phyloP scores from a whole-genome alignment of 306 rosid species.

The Vicia faba region DNA sequence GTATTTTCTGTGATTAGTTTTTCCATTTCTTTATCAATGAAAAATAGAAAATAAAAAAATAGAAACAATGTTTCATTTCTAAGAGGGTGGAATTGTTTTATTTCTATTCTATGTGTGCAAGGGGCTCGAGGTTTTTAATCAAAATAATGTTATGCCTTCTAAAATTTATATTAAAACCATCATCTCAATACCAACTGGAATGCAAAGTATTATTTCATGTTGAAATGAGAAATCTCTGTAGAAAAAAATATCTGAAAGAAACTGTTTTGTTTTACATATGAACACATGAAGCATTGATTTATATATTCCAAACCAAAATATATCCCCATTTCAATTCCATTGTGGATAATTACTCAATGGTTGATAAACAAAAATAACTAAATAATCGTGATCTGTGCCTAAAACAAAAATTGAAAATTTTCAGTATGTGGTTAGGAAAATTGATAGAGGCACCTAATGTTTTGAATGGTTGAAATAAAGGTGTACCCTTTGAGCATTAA shows the following conservation, averaged over 20 bases:
- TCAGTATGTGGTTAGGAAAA: not conserved
- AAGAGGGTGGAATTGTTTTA: no score
- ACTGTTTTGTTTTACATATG: not conserved
- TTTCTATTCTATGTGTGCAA: no score
- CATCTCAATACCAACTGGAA: no score
- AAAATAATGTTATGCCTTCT: not conserved
- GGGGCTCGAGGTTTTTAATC: no score
- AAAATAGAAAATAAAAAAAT: no score
- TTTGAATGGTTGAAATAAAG: conserved; percentile 23
- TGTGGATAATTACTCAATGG: not conserved
- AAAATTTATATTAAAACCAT: no score
- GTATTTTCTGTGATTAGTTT: no score
- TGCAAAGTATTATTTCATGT: not conserved
- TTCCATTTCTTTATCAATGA: no score
- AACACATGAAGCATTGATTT: not conserved
- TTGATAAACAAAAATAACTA: not conserved
- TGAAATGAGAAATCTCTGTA: not conserved
- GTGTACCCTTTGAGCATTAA: conserved; percentile 33
- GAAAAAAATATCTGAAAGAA: not conserved
- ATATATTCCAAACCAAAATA: not conserved
- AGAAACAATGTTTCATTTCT: no score
- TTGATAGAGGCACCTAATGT: not conserved
- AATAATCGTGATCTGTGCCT: not conserved
- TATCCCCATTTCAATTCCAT: not conserved
- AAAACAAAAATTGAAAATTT: conserved; percentile 5